Conservation (phyloP, 2,329 filamentous ascomycete genomes). For the Bipolaris gigantea region DNA sequence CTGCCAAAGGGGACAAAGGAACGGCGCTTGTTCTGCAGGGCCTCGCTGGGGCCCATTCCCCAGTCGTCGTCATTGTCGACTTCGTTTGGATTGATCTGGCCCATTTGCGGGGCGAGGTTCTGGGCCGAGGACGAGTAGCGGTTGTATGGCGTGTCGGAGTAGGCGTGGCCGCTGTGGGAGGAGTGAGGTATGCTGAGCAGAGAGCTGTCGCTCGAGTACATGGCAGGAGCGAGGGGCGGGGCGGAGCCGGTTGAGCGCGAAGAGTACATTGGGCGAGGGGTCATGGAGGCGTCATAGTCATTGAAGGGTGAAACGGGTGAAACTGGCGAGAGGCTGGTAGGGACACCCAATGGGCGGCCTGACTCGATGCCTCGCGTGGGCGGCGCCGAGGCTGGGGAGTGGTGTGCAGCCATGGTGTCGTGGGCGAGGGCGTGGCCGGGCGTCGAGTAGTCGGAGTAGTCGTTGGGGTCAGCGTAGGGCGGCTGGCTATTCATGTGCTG, state of each 20-base stretch:
- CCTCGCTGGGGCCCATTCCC: constrained; percentile 59
- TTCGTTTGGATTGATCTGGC: constrained; percentile 70
- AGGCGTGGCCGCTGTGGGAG: constrained; percentile 44
- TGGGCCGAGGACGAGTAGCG: constrained; percentile 53
- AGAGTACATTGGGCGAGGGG: constrained; percentile 28
- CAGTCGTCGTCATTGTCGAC: constrained; percentile 90
- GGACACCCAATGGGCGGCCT: constrained; percentile 26
- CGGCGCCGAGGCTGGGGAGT: too few species aligned
- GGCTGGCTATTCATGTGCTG: constrained; percentile 2
- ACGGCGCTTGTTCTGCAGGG: constrained; percentile 54
- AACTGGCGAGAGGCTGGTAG: constrained; percentile 17
- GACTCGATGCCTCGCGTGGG: constrained; percentile 45
- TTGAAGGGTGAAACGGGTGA: constrained; percentile 29
- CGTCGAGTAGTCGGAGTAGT: constrained; percentile 41
- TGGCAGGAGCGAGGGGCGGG: constrained; percentile 34
- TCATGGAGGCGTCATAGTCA: constrained; percentile 31
- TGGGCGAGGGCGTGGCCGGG: constrained; percentile 60
- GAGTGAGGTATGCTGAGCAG: constrained; percentile 52
- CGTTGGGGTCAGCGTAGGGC: constrained; percentile 29
- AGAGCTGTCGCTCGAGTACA: constrained; percentile 47
- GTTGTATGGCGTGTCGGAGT: constrained; percentile 68
- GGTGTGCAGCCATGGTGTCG: constrained; percentile 53
- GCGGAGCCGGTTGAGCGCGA: constrained; percentile 25
- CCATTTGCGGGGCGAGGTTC: constrained; percentile 42
- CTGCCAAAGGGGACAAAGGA: constrained; percentile 63